phyloP scores from a whole-genome alignment of 139 green algal genomes.

The Ettlia oleoabundans region DNA sequence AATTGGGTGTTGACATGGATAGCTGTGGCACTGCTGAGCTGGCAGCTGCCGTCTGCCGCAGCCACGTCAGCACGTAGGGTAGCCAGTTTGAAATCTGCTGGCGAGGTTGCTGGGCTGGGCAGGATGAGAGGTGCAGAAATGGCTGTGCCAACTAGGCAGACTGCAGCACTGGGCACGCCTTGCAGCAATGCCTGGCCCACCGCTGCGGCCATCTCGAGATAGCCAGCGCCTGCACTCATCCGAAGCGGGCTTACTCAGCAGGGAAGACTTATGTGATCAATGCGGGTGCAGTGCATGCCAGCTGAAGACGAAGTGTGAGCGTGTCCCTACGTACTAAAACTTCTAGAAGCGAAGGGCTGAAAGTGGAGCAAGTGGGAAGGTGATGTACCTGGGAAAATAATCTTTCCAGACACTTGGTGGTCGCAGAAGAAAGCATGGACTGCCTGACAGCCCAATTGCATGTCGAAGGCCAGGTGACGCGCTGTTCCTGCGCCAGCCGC shows the following conservation, averaged over 20 bases:
- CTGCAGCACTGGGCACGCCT: too few relatives aligned
- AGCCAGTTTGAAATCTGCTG: not conserved
- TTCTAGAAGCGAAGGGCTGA: too few relatives aligned
- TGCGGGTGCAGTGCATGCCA: too few relatives aligned
- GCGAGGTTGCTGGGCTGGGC: not conserved
- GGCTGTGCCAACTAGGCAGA: conserved; percentile 3
- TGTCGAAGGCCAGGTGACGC: not conserved
- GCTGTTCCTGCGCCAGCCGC: not conserved
- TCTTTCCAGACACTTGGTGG: conserved; percentile 67
- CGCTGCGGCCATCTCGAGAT: conserved; percentile 38
- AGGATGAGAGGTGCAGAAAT: conserved; percentile 44
- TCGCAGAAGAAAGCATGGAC: conserved; percentile 72
- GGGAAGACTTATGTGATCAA: too few relatives aligned
- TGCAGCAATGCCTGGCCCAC: conserved; percentile 12
- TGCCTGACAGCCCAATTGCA: conserved; percentile 28
- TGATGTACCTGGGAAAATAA: conserved; percentile 58
- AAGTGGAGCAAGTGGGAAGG: too few relatives aligned
- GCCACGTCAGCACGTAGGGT: conserved; percentile 3
- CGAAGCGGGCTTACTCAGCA: not conserved
- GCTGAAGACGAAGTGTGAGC: too few relatives aligned
- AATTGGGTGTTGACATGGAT: conserved; percentile 40
- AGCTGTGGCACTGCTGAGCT: conserved; percentile 15
- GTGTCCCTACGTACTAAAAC: too few relatives aligned
- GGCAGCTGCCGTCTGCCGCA: not conserved
- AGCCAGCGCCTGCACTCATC: conserved; percentile 37